Evolutionary conservation across 805 yeast genomes (phyloP).

Genomic region (Saccharomyces kudriavzevii): DNA sequence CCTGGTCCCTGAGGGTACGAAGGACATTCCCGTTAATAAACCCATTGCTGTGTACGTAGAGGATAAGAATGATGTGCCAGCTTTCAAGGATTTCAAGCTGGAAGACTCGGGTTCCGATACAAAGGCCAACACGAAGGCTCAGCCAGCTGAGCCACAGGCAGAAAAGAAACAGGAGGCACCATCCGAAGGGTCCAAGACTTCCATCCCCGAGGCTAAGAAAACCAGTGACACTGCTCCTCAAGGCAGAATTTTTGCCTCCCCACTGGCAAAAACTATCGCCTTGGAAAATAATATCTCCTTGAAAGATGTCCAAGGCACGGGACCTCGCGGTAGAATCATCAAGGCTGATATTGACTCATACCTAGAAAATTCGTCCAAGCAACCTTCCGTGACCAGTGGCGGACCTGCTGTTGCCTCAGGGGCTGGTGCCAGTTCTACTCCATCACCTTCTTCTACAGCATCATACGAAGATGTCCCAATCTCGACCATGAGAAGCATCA

Average conservation of each 20-base stretch:
- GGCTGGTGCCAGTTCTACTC: constrained; percentile 36
- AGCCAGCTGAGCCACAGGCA: constrained; percentile 30
- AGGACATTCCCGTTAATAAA: constrained; percentile 86
- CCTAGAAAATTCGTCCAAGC: constrained; percentile 29
- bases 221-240: constrained; percentile 34
- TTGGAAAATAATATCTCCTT: constrained; percentile 84
- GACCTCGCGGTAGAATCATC: constrained; percentile 91
- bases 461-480: constrained; percentile 76
- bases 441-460: constrained; percentile 46
- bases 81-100: constrained; percentile 79
- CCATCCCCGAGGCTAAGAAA: constrained; percentile 21
- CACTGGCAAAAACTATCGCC: constrained; percentile 88
- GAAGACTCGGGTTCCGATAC: constrained; percentile 54
- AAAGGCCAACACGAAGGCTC: constrained; percentile 13
- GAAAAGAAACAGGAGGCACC: constrained; percentile 10
- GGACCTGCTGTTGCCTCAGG: constrained; percentile 35
- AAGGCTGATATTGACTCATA: constrained; percentile 81
- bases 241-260: constrained; percentile 85
- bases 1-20: constrained; percentile 72
- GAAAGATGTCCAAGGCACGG: constrained; percentile 80
- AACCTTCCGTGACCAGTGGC: constrained; percentile 27
- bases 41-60: constrained; percentile 97
- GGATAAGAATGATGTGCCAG: constrained; percentile 72
- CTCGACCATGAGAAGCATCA: constrained; percentile 87
- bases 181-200: constrained; percentile 17